Conservation (phyloP, 202 grass and related monocot species). For the Hordeum pubiflorum region DNA sequence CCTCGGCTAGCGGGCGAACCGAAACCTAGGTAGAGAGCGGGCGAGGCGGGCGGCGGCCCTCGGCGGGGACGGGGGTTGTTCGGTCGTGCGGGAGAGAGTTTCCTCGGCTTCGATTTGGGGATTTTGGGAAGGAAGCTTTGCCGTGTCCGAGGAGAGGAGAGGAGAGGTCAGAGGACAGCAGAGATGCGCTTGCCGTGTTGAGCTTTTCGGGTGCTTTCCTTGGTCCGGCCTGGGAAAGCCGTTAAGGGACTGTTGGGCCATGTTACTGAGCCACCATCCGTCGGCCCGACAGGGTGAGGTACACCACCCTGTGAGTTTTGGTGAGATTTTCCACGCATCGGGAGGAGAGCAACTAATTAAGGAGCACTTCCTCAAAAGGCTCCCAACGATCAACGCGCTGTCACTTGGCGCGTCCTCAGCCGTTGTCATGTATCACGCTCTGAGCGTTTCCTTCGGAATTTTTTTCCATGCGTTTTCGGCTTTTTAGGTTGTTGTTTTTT, state of each 20-base stretch:
- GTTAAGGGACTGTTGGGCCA: not conserved
- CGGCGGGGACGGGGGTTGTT: not conserved
- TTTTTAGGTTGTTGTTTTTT: too few relatives aligned
- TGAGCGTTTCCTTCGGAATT: too few relatives aligned
- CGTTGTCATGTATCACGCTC: too few relatives aligned
- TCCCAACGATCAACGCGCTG: too few relatives aligned
- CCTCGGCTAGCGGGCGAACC: not conserved
- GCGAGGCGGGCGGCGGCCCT: not conserved
- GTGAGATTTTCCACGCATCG: too few relatives aligned
- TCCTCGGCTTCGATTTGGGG: not conserved
- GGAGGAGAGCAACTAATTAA: too few relatives aligned
- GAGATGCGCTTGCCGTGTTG: not conserved
- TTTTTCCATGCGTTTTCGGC: too few relatives aligned
- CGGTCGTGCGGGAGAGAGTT: constrained; percentile 5
- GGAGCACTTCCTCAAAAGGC: too few relatives aligned
- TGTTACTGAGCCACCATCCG: not conserved
- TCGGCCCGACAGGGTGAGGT: not conserved
- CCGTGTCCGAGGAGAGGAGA: not conserved
- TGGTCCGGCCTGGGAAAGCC: not conserved
- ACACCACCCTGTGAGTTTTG: too few relatives aligned
- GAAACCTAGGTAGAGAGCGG: not conserved
- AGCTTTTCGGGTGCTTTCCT: not conserved
- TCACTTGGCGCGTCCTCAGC: too few relatives aligned
- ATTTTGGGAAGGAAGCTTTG: not conserved
- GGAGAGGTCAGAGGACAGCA: not conserved